Evolutionary conservation across 495 filamentous ascomycete species (phyloP), one percentile per base, ranked within the genome.

Genomic region (Penicillium antarcticum): DNA sequence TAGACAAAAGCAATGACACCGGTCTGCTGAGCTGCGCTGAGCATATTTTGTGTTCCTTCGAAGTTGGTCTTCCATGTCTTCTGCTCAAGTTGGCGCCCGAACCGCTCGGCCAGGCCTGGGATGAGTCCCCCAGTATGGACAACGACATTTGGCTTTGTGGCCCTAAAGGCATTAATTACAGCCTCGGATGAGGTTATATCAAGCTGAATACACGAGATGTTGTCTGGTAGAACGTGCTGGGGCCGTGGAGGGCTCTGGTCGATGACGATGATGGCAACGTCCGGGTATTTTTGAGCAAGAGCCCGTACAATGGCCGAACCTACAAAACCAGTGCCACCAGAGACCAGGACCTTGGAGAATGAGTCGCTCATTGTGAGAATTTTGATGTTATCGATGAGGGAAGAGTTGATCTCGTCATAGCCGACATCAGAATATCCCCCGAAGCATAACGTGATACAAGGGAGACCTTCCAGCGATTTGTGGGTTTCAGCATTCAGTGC

Each of bases 1-100:
- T 78, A 77, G 13, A 87, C 62, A 48, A 88, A 82, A 35, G 78
- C 77, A 44, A 71, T 64, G 17, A 78, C 79, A 16, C 74, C 76
- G 23, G 63, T 66, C 23, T 60, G 55, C 51, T 72, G 70, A 17
- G 82, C 73, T 3, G 74, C 77, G 16, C 71, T 63, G 14, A 88
- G 65, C 41, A 84, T 75, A 55, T 84, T 80, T 42, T 66, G 68
- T 17, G 82, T 82, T 47, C 83, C 83, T 21, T 77, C 75, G 29
- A 85, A 68, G 65, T 87, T 87, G 45, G 80, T 67, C 31, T 60
- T 68, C 66, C 72, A 72, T 9, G 73, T 66, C 33, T 60, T 54
- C 21, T 53, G 53, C 54, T 73, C 66, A 39, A 69, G 50, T 43
- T 59, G 60, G 35, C 75, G 65, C 18, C 62, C 56, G 51, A 74